Conservation (phyloP, 2,329 filamentous ascomycete species). For the Apiospora malaysiana region DNA sequence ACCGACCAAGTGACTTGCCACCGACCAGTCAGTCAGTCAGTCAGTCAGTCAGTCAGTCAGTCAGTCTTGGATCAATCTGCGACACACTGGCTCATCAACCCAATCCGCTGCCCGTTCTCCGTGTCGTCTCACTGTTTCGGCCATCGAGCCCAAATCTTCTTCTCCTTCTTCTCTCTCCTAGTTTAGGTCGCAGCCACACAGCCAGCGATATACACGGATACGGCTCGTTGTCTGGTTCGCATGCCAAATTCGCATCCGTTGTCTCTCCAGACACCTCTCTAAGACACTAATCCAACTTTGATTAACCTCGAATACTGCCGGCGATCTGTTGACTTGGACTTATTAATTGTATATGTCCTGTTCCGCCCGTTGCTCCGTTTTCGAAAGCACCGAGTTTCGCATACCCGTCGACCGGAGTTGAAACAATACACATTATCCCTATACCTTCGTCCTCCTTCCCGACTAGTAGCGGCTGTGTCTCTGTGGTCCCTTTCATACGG, state of each 20-base stretch:
- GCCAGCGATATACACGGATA: slow-evolving; percentile 11
- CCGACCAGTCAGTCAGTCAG: slow-evolving; percentile 9
- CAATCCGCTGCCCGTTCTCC: neutral
- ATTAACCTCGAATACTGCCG: slow-evolving; percentile 7
- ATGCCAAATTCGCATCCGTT: neutral
- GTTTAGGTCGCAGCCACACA: neutral
- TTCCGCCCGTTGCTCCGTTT: neutral
- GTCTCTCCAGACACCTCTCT: neutral
- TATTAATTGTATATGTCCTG: slow-evolving; percentile 11
- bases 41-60: too few species aligned
- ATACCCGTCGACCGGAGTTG: slow-evolving; percentile 5
- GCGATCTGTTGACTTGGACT: slow-evolving; percentile 13
- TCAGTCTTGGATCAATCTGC: slow-evolving; percentile 3
- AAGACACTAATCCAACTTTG: slow-evolving; percentile 18
- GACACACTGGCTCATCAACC: neutral
- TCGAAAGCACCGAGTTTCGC: slow-evolving; percentile 12
- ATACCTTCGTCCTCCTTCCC: neutral
- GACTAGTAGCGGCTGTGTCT: neutral
- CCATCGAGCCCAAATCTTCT: neutral
- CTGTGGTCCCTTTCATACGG: neutral
- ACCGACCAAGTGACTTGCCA: slow-evolving; percentile 10
- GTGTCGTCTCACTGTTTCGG: slow-evolving; percentile 8
- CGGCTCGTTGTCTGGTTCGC: slow-evolving; percentile 4
- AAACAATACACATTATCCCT: slow-evolving; percentile 8
- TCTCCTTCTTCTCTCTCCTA: neutral